Percentiles rank a stretch among this genome's conserved stretches.
Conservation (phyloP, 768 basidiomycete species). For the Exidia glandulosa region DNA sequence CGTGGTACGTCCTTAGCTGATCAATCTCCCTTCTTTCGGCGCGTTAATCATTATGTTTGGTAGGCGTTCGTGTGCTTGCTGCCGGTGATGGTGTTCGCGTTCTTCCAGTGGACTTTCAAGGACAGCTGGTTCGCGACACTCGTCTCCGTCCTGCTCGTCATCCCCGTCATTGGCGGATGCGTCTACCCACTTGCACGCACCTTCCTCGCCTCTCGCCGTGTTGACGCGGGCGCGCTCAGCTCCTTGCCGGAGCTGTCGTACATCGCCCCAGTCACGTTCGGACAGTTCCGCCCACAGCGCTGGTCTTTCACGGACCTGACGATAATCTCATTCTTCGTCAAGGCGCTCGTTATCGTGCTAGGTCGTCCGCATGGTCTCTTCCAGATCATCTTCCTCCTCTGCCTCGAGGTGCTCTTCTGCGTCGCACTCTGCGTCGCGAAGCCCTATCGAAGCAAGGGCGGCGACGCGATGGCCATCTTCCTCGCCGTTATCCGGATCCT, state of each 20-base stretch:
- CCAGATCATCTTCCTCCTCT: constrained; percentile 56
- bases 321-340: constrained; percentile 47
- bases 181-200: constrained; percentile 36
- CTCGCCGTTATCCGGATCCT: constrained; percentile 57
- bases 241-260: constrained; percentile 30
- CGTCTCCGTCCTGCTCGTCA: constrained; percentile 60
- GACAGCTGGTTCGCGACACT: constrained; percentile 83
- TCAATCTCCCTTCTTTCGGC: constrained; percentile 1
- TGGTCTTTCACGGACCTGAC: constrained; percentile 57
- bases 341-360: constrained; percentile 62
- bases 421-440: constrained; percentile 29
- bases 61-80: constrained; percentile 53
- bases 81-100: constrained; percentile 65
- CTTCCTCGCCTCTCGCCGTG: constrained; percentile 27
- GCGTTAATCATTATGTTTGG: neutral
- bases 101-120: constrained; percentile 85
- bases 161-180: constrained; percentile 39
- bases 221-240: constrained; percentile 27
- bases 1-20: neutral
- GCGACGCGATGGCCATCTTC: constrained; percentile 58
- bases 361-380: constrained; percentile 48
- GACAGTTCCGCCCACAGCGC: constrained; percentile 52
- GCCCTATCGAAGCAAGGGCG: constrained; percentile 58
- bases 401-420: constrained; percentile 55
- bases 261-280: constrained; percentile 49